Conservation (phyloP, 179 eudicot species). For the Actinidia polygama region DNA sequence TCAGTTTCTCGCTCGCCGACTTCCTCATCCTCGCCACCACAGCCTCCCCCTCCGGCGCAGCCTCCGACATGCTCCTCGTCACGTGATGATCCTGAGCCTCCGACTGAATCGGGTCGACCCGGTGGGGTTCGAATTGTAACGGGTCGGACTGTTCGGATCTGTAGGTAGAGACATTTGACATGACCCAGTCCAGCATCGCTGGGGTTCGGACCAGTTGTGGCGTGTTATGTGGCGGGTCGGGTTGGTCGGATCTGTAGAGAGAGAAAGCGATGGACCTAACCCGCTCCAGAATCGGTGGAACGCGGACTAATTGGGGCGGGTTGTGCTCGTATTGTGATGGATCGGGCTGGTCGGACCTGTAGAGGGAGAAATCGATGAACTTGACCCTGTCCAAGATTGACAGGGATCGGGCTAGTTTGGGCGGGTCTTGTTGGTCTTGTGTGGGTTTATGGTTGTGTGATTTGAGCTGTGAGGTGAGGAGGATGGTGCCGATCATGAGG, state of each 20-base stretch:
- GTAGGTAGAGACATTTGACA: slow-evolving; percentile 37
- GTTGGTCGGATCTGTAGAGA: slow-evolving; percentile 2
- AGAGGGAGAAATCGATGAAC: slow-evolving; percentile 36
- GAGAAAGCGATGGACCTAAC: slow-evolving; percentile 44
- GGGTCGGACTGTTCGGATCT: slow-evolving; percentile 9
- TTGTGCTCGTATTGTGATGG: not conserved
- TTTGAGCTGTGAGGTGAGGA: slow-evolving; percentile 36
- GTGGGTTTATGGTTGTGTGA: slow-evolving; percentile 6
- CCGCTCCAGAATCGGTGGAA: slow-evolving; percentile 38
- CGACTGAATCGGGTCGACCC: not conserved
- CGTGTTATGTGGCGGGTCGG: not conserved
- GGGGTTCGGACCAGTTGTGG: slow-evolving; percentile 36
- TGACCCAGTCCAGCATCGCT: slow-evolving; percentile 40
- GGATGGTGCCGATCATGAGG: slow-evolving; percentile 52
- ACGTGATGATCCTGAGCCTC: slow-evolving; percentile 18
- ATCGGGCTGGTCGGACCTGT: slow-evolving; percentile 9
- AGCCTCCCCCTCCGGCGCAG: slow-evolving; percentile 4
- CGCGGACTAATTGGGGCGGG: slow-evolving; percentile 26
- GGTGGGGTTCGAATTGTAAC: not conserved
- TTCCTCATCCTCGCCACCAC: slow-evolving; percentile 31
- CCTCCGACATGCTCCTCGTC: slow-evolving; percentile 21
- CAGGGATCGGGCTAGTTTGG: slow-evolving; percentile 31
- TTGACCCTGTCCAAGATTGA: slow-evolving; percentile 41
- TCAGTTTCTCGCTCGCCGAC: slow-evolving; percentile 32
- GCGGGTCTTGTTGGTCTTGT: not conserved